Base-by-base conservation (phyloP, 2,329 filamentous ascomycete genomes). In the Nemania bipapillata region DNA sequence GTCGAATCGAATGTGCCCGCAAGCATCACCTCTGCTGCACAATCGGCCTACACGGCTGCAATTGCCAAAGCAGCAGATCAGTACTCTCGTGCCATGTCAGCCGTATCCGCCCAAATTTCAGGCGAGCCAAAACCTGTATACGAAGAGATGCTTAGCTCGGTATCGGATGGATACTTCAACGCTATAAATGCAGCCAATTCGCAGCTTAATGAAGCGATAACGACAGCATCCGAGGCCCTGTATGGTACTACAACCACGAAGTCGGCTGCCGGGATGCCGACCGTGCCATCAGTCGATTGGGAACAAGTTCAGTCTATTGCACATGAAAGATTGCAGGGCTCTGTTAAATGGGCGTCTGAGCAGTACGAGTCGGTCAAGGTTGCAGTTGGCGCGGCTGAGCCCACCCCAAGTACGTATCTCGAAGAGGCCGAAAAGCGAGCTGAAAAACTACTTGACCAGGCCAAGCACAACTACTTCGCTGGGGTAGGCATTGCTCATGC, bases 401-500 rank as follows among this genome's bases (percentile, higher is more conserved):
- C 90, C 1, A 89, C 90, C 1, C 84, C 78, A 71, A 88, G 80
- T 71, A 88, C 74, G 79, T 83, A 75, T 58, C 72, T 77, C 8
- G 74, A 77, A 40, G 66, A 26, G 4, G 75, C 84, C 0, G 74
- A 81, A 12, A 80, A 81, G 66, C 80, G 77, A 79, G 86, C 79
- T 68, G 90, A 82, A 79, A 90, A 81, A 83, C 86, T 84, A 81
- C 87, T 82, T 77, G 88, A 84, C 77, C 90, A 85, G 82, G 91
- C 87, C 53, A 86, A 85, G 73, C 81, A 86, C 73, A 86, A 89
- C 76, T 95, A 95, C 79, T 94, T 93, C 74, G 91, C 93, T 71
- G 92, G 90, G 11, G 80, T 96, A 26, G 93, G 93, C 30, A 79
- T 93, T 52, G 93, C 93, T 0, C 91, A 96, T 75, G 92, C 90